Percentiles rank a stretch among this genome's conserved stretches.
Evolutionary conservation across 2,329 filamentous ascomycete species (phyloP).

Genomic region (Diplodia sapinea): DNA sequence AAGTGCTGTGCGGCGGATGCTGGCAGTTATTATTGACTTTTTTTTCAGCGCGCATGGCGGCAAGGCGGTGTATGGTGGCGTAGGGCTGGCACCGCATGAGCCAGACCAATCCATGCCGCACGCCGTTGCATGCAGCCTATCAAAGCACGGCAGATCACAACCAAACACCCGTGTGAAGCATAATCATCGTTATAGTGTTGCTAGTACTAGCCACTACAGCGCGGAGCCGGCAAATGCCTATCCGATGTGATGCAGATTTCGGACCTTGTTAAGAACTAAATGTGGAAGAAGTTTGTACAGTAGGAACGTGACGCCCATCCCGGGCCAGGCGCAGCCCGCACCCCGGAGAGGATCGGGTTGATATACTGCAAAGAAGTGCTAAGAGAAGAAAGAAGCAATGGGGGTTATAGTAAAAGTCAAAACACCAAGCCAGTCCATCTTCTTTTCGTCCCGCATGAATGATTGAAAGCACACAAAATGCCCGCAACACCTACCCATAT

Average conservation of each 20-base stretch:
- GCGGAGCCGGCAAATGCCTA: conserved; percentile 6
- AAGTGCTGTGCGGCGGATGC: neutral
- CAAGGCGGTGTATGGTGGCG: neutral
- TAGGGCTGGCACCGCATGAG: neutral
- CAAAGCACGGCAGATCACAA: neutral
- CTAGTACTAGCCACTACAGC: conserved; percentile 15
- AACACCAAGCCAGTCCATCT: conserved; percentile 23
- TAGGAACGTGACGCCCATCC: neutral
- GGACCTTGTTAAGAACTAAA: conserved; percentile 1
- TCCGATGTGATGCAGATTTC: conserved; percentile 28
- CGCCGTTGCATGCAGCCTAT: neutral
- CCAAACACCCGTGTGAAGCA: neutral
- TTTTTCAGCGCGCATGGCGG: neutral
- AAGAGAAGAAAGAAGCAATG: neutral
- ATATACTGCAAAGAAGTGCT: conserved; percentile 12
- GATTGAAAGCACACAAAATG: conserved; percentile 16
- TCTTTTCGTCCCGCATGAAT: conserved; percentile 28
- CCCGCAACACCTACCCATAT: conserved; percentile 22
- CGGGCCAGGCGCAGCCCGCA: conserved; percentile 18
- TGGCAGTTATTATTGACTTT: neutral
- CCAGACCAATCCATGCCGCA: neutral
- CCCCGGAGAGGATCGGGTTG: conserved; percentile 5
- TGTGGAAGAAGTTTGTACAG: conserved; percentile 23
- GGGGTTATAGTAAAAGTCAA: conserved; percentile 25
- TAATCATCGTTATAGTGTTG: conserved; percentile 27